Conservation (phyloP, 2,329 filamentous ascomycete species). For the Cytospora leucostoma region DNA sequence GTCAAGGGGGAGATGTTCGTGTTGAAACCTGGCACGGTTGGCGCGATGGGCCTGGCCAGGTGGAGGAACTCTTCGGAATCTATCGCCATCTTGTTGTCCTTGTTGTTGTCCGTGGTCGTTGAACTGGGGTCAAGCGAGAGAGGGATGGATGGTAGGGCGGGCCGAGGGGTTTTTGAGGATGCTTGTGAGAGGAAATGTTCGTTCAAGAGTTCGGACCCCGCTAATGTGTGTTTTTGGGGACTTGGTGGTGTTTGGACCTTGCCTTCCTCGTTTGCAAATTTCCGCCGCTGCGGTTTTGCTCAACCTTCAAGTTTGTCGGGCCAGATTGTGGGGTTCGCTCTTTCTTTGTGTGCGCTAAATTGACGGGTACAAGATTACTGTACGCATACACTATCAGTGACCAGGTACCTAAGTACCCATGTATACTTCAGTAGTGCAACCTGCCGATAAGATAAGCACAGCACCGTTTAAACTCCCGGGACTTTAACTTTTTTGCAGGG, state of each 20-base stretch:
- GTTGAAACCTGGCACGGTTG: constrained; percentile 75
- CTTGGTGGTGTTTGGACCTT: constrained; percentile 14
- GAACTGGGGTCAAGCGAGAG: constrained; percentile 27
- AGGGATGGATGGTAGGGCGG: constrained; percentile 29
- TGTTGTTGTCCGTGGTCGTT: neutral
- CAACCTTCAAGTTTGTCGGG: constrained; percentile 22
- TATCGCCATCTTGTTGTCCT: constrained; percentile 70
- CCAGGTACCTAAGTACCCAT: neutral
- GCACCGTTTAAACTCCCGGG: constrained; percentile 10
- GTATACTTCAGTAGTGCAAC: neutral
- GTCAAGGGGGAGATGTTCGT: constrained; percentile 87
- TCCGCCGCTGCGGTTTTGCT: constrained; percentile 40
- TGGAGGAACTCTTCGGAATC: constrained; percentile 87
- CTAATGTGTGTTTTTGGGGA: constrained; percentile 22
- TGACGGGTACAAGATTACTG: neutral
- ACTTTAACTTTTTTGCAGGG: neutral
- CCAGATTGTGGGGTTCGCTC: constrained; percentile 26
- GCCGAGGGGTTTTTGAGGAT: constrained; percentile 28
- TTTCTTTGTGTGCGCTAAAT: constrained; percentile 25
- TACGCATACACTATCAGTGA: neutral
- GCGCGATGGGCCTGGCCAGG: constrained; percentile 87
- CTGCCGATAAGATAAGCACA: constrained; percentile 25
- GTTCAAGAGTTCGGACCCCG: constrained; percentile 19
- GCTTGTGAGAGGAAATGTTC: constrained; percentile 19
- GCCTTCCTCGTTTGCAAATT: constrained; percentile 33